A percentile compares a stretch with the other conserved stretches of the same genome.
phyloP scores from a whole-genome alignment of 2,329 filamentous ascomycete genomes.

The Cladophialophora chaetospira region DNA sequence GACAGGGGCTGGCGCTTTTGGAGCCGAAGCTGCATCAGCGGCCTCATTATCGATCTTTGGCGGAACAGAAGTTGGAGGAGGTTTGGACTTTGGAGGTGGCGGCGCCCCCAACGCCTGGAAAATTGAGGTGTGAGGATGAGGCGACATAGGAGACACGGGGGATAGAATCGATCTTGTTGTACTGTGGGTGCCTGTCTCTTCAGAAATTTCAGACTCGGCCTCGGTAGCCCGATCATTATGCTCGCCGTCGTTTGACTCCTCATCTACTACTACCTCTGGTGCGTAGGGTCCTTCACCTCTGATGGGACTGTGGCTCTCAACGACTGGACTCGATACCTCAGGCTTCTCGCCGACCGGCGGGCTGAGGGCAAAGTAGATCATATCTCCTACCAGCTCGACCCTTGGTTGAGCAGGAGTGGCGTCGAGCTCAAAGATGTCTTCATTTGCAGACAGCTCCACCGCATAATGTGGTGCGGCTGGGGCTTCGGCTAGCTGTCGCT shows the following conservation, averaged over 20 bases:
- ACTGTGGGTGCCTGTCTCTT: slow-evolving; percentile 30
- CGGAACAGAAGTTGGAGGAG: slow-evolving; percentile 1
- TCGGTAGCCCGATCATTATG: slow-evolving; percentile 20
- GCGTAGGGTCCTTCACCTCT: slow-evolving; percentile 34
- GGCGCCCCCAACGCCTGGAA: slow-evolving; percentile 22
- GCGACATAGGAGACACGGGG: slow-evolving; percentile 24
- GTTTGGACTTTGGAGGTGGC: slow-evolving; percentile 6
- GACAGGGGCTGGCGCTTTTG: not conserved
- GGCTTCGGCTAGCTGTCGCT: slow-evolving; percentile 37
- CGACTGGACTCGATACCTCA: slow-evolving; percentile 29
- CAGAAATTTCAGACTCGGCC: slow-evolving; percentile 25
- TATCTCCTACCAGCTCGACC: slow-evolving; percentile 42
- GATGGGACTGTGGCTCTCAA: slow-evolving; percentile 25
- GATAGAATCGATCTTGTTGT: slow-evolving; percentile 25
- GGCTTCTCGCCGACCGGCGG: slow-evolving; percentile 41
- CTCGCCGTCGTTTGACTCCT: slow-evolving; percentile 1
- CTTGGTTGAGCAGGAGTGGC: slow-evolving; percentile 39
- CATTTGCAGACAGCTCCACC: slow-evolving; percentile 39
- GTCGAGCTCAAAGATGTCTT: slow-evolving; percentile 43
- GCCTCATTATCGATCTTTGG: not conserved
- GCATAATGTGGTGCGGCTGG: slow-evolving; percentile 28
- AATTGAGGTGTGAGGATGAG: slow-evolving; percentile 10
- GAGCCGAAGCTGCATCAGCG: not conserved
- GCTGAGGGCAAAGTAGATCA: slow-evolving; percentile 38
- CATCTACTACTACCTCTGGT: slow-evolving; percentile 29